These are phyloP conservation scores for Saccharomycopsis fodiens DNA, from an alignment of 805 yeast genomes.

Conservation along the genomic window DNA sequence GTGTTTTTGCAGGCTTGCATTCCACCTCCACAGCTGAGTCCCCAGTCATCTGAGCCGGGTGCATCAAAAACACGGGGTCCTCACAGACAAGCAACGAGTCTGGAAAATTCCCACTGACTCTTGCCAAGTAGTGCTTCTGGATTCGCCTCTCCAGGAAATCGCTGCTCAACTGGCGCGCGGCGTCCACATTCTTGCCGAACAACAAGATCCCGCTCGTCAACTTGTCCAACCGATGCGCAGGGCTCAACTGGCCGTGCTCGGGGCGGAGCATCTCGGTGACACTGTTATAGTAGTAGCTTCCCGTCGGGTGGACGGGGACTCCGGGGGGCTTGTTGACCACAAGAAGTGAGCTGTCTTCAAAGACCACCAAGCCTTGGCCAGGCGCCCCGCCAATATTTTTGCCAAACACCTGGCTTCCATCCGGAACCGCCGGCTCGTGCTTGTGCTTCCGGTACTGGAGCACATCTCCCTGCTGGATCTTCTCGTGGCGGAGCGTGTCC, in stretches of 20 bases:
- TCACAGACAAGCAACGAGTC: conserved; percentile 36
- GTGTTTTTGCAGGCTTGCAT: conserved; percentile 61
- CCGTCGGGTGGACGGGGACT: conserved; percentile 94
- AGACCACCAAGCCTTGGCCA: conserved; percentile 36
- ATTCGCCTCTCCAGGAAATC: conserved; percentile 62
- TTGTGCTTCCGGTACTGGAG: conserved; percentile 11
- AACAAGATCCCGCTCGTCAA: conserved; percentile 91
- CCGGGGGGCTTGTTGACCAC: conserved; percentile 94
- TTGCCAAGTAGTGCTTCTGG: conserved; percentile 74
- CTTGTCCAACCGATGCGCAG: conserved; percentile 41
- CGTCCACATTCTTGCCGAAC: conserved; percentile 69
- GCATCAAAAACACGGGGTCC: conserved; percentile 60
- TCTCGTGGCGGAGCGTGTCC: background rate
- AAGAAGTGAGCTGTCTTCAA: conserved; percentile 65
- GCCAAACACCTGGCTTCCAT: conserved; percentile 10
- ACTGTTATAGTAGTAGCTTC: conserved; percentile 68
- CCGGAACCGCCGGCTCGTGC: conserved; percentile 18
- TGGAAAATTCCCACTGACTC: conserved; percentile 86
- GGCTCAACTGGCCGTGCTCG: conserved; percentile 39
- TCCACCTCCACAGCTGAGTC: conserved; percentile 29
- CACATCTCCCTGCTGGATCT: conserved; percentile 9
- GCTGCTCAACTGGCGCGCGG: conserved; percentile 66
- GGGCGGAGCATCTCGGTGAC: conserved; percentile 70
- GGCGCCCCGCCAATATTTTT: background rate
- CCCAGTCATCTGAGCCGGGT: conserved; percentile 37